Percentiles rank a stretch among this genome's conserved stretches.
Conservation (phyloP, 2,329 filamentous ascomycete species). For the Paecilomyces dactylethromorphus region DNA sequence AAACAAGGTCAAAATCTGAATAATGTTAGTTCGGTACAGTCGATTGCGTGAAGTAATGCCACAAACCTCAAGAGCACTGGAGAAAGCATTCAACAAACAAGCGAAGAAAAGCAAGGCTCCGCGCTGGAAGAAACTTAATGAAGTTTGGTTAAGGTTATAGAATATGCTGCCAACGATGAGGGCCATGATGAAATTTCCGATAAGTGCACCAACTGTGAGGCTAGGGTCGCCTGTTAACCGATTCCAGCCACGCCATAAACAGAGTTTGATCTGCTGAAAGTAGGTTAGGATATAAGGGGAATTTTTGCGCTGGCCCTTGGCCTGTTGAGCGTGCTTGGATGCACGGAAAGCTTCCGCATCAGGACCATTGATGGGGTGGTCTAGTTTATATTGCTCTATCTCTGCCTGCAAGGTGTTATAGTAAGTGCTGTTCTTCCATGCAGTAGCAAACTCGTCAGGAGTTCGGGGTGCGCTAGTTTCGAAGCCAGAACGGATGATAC, state of each 20-base stretch:
- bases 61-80: conserved; percentile 73
- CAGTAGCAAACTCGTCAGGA: conserved; percentile 59
- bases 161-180: conserved; percentile 77
- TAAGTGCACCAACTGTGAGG: conserved; percentile 59
- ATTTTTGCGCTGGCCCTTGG: too few species aligned
- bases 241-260: conserved; percentile 72
- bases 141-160: conserved; percentile 62
- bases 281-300: conserved; percentile 82
- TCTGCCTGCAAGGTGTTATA: conserved; percentile 36
- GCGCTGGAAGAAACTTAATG: conserved; percentile 68
- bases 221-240: conserved; percentile 71
- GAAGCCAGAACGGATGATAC: conserved; percentile 52
- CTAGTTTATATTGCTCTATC: conserved; percentile 37
- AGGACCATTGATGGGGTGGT: conserved; percentile 38
- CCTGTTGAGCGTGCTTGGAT: too few species aligned
- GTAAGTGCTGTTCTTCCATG: conserved; percentile 50
- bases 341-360: too few species aligned
- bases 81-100: conserved; percentile 78
- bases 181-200: conserved; percentile 66
- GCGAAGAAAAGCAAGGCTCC: conserved; percentile 82
- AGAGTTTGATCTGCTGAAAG: conserved; percentile 67
- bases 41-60: too few species aligned
- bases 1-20: too few species aligned
- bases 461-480: conserved; percentile 61
- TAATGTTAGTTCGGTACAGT: too few species aligned